These are phyloP conservation scores for Acrocalymma vagum DNA, from an alignment of 2,329 filamentous ascomycete genomes.

Conservation along the genomic window DNA sequence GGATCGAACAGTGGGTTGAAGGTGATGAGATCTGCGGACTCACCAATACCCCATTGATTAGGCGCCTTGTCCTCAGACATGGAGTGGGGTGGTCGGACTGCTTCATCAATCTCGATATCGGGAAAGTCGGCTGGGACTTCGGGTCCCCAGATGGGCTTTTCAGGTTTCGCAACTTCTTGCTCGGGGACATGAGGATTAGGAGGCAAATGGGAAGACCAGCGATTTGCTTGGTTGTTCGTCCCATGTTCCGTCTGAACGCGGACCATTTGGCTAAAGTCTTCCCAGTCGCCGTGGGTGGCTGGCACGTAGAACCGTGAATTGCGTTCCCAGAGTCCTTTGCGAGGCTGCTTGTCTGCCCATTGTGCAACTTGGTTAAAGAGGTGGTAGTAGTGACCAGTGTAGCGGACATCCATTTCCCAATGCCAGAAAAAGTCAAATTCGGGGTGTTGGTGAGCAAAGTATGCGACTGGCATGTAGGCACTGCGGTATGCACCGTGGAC, in stretches of 20 bases:
- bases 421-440: constrained; percentile 95
- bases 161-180: constrained; percentile 47
- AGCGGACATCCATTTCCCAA: constrained; percentile 93
- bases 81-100: constrained; percentile 62
- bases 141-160: constrained; percentile 61
- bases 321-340: constrained; percentile 80
- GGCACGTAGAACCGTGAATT: constrained; percentile 81
- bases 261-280: constrained; percentile 74
- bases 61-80: constrained; percentile 64
- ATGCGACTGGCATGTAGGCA: constrained; percentile 92
- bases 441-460: constrained; percentile 87
- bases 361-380: constrained; percentile 72
- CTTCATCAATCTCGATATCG: constrained; percentile 61
- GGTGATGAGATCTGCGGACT: constrained; percentile 79
- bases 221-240: constrained; percentile 55
- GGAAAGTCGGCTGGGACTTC: constrained; percentile 52
- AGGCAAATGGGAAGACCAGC: constrained; percentile 51
- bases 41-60: constrained; percentile 73
- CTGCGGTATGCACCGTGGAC: constrained; percentile 76
- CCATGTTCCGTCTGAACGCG: constrained; percentile 67
- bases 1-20: constrained; percentile 81
- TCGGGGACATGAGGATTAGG: constrained; percentile 54
- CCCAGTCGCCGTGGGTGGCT: constrained; percentile 72
- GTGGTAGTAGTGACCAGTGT: constrained; percentile 89
- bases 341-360: constrained; percentile 74